phyloP scores from a whole-genome alignment of 2,329 filamentous ascomycete species.

The Cordyceps farinosa region DNA sequence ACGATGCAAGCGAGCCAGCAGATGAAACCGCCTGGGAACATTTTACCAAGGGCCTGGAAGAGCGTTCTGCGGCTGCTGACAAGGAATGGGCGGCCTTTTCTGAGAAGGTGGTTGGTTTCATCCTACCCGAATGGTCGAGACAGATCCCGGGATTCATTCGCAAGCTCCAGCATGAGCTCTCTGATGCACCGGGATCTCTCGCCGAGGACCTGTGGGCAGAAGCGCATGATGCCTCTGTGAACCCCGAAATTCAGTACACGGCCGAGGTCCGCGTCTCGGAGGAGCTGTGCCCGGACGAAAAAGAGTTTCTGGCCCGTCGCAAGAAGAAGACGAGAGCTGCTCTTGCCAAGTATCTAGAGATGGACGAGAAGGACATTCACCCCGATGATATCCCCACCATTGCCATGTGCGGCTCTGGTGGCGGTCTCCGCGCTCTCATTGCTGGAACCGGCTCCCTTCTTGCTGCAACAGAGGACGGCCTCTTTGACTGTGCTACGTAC shows the following conservation, averaged over 20 bases:
- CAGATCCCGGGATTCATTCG: constrained; percentile 70
- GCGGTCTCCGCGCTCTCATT: constrained; percentile 83
- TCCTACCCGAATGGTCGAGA: constrained; percentile 81
- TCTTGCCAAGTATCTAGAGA: constrained; percentile 74
- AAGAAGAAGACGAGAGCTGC: constrained; percentile 66
- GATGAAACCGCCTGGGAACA: constrained; percentile 42
- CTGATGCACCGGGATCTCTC: constrained; percentile 80
- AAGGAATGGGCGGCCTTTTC: constrained; percentile 53
- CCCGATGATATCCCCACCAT: constrained; percentile 91
- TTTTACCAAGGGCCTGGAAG: constrained; percentile 46
- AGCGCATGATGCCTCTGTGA: constrained; percentile 74
- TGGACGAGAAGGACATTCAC: constrained; percentile 78
- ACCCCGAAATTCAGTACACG: constrained; percentile 83
- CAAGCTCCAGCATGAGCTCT: constrained; percentile 84
- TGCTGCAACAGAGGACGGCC: constrained; percentile 76
- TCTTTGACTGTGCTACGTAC: constrained; percentile 94
- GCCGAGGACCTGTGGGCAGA: constrained; percentile 93
- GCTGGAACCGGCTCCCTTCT: constrained; percentile 85
- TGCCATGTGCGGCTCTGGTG: constrained; percentile 90
- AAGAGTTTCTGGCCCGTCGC: constrained; percentile 66
- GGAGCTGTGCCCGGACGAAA: constrained; percentile 79
- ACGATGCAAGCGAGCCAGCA: constrained; percentile 1
- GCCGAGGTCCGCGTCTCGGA: constrained; percentile 78
- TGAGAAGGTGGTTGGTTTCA: constrained; percentile 61
- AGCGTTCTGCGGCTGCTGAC: constrained; percentile 52